These are phyloP conservation scores for Nothophaeocryptopus gaeumannii DNA, from an alignment of 2,329 filamentous ascomycete species.

Conservation along the genomic window DNA sequence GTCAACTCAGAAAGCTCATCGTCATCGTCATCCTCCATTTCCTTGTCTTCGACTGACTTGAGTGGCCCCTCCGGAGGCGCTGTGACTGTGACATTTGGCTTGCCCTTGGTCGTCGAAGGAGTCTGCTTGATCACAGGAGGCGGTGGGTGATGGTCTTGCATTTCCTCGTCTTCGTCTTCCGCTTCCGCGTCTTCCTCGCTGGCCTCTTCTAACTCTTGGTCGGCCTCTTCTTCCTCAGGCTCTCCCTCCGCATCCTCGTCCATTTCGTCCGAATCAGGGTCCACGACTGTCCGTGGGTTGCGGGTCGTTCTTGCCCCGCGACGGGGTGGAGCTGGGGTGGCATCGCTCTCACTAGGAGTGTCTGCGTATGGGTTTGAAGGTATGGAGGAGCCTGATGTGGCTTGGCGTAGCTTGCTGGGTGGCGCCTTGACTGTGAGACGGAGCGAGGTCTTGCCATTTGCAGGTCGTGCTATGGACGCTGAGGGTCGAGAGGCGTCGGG, in stretches of 20 bases:
- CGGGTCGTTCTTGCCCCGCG: constrained; percentile 32
- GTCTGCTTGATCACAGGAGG: constrained; percentile 34
- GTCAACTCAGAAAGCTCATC: constrained; percentile 44
- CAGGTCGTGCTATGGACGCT: constrained; percentile 37
- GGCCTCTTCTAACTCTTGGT: constrained; percentile 38
- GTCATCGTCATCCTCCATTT: constrained; percentile 52
- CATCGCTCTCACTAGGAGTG: constrained; percentile 33
- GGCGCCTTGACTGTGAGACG: constrained; percentile 51
- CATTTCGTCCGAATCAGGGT: constrained; percentile 35
- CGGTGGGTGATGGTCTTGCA: constrained; percentile 33
- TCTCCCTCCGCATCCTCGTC: constrained; percentile 29
- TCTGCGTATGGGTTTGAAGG: constrained; percentile 34
- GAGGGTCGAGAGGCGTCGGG: constrained; percentile 15
- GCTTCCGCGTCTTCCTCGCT: constrained; percentile 33
- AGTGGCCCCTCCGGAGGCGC: constrained; percentile 30
- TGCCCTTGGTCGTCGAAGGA: constrained; percentile 19
- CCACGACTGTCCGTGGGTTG: constrained; percentile 35
- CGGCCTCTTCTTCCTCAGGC: constrained; percentile 34
- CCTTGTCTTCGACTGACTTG: constrained; percentile 50
- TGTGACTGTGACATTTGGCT: constrained; percentile 32
- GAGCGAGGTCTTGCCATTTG: constrained; percentile 45
- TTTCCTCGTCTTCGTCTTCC: constrained; percentile 38
- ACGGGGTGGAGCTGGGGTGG: constrained; percentile 31
- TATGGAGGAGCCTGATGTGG: constrained; percentile 39
- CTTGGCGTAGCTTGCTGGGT: constrained; percentile 49